Evolutionary conservation across 352 stramenopile genomes (phyloP), one percentile per base, ranked within the genome.

Genomic region (Paralagenidium karlingii): DNA sequence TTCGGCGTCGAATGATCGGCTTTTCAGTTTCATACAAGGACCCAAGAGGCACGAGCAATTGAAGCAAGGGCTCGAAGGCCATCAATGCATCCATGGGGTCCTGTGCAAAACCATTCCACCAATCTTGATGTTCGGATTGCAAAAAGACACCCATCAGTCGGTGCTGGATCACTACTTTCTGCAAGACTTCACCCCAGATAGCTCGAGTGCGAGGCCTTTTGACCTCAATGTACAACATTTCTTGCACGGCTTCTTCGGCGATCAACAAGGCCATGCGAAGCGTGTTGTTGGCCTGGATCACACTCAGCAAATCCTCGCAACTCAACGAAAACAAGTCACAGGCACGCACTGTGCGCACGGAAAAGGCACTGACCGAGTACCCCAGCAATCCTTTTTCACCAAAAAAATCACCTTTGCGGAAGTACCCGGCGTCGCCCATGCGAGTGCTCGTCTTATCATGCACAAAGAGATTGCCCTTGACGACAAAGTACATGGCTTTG

Each of bases 401-500:
- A 47, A 84, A 80, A 39, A 75, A 80, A 20, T 74, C 56, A 10
- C 63, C 67, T 21, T 80, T 77, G 16, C 29, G 20, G 32, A 63
- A 80, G 19, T 47, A 61, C 0, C 45, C 25, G 13, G 55, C 46
- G 8, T 36, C 34, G 33, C 81, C 76, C n/a, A 71, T 45, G 7
- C 37, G 48, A 3, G 53, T 27, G 3, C 74, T 46, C 1, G 62
- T 43, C 3, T 46, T 49, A 28, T 53, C 76, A 0, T 43, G 52
- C 0, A 56, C 58, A 29, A 58, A 55, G 5, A 84, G 33, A 24
- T 63, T 44, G 0, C 70, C 70, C 32, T 53, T 53, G 0, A 77
- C 63, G n/a, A 85, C 65, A 29, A 85, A 79, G 31, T 75, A 81
- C 70, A 85, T 82, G 21, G 55, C 48, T 26, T 70, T 77, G 21